Evolutionary conservation across 208 protist genomes (phyloP), one percentile per base, ranked within the genome.

Genomic region (Angomonas ambiguus): DNA sequence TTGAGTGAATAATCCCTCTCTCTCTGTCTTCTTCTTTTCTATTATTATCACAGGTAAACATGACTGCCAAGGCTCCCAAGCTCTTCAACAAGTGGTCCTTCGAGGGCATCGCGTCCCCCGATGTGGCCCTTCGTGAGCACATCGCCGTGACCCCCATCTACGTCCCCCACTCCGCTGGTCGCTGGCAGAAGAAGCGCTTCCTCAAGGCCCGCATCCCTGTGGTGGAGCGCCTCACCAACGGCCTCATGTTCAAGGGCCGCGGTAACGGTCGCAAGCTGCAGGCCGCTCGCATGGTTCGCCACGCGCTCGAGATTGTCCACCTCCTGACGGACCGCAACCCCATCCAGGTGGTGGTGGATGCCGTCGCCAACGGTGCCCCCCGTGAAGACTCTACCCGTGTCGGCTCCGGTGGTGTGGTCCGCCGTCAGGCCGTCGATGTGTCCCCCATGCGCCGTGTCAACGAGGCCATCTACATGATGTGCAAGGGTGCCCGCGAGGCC

Each of bases 241-340:
- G 92, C 63, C 76, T 99, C 48, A 99, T 99, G 98, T 98, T 98
- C 91, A 97, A 99, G 83, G 98, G 98, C 58, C 93, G 98, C 76
- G 99, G 99, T 85, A 99, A 99, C 86, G 99, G 99, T 80, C 99
- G 99, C 91, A 99, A 99, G 95, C 71, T 99, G 34, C 96, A 99
- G 93, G 97, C 99, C 62, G 91, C 99, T 58, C 94, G 97, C 71
- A 98, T 99, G 72, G 84, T 99, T 67, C 94, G 98, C 77, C 94
- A 99, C 81, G 91, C 96, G 31, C 99, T 99, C 71, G 98, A 99
- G 75, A 97, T 99, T 76, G 98, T 99, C 82, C 87, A 99, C 91
- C 87, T 99, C 31, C 74, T 99, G 70, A 99, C 99, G 41, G 98
- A 99, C 64, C 74, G 97, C 75, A 99, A 99, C 95, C 98, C 98